A percentile compares a stretch with the other conserved stretches of the same genome.
Conservation (phyloP, 1,139 yeast genomes). For the Candida dubliniensis region DNA sequence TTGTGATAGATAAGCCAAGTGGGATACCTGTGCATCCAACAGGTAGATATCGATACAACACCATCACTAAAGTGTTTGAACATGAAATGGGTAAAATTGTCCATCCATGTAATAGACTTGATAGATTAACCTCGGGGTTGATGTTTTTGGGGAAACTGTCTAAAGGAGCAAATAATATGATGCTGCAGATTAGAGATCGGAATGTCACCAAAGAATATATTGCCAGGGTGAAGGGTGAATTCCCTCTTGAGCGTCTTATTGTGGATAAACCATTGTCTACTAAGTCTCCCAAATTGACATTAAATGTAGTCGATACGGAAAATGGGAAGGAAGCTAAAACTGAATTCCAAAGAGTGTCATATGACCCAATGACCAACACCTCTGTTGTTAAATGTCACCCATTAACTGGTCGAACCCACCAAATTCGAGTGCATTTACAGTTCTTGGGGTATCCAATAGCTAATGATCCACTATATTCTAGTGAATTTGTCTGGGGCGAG, state of each 20-base stretch:
- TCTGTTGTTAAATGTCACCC: conserved; percentile 85
- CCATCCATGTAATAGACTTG: conserved; percentile 91
- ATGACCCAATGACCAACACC: conserved; percentile 54
- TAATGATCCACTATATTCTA: conserved; percentile 84
- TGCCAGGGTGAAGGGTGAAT: conserved; percentile 84
- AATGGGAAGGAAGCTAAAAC: conserved; percentile 68
- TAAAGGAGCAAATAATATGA: conserved; percentile 75
- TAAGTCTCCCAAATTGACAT: conserved; percentile 73
- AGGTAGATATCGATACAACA: conserved; percentile 84
- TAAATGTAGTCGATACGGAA: conserved; percentile 64
- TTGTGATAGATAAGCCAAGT: conserved; percentile 91
- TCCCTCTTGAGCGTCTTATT: conserved; percentile 52
- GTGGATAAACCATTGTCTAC: conserved; percentile 75
- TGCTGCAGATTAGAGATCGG: conserved; percentile 71
- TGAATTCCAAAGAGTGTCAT: conserved; percentile 55
- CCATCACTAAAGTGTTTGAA: conserved; percentile 79
- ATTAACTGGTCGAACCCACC: conserved; percentile 91
- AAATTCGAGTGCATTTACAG: conserved; percentile 89
- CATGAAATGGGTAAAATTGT: conserved; percentile 62
- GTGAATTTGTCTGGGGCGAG: conserved; percentile 70
- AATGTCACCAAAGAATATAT: conserved; percentile 80
- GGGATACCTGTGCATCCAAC: conserved; percentile 98
- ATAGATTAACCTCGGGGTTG: conserved; percentile 87
- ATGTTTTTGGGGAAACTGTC: conserved; percentile 90
- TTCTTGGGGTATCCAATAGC: conserved; percentile 88